Conservation (phyloP, 805 yeast genomes). For the Myxozyma geophila region DNA sequence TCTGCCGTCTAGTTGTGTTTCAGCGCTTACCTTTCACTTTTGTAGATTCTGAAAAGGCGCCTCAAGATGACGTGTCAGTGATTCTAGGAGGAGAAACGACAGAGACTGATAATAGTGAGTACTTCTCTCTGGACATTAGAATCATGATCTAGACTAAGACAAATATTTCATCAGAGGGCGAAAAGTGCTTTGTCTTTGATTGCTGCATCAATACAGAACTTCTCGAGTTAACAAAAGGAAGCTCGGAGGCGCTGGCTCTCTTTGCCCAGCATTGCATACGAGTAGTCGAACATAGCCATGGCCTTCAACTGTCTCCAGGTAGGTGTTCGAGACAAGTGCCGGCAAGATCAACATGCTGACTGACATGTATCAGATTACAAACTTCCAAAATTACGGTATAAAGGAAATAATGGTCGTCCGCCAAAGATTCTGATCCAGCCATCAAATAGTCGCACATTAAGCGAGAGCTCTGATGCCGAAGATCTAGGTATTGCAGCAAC, state of each 20-base stretch:
- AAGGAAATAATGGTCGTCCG: slow-evolving; percentile 52
- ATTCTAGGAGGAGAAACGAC: slow-evolving; percentile 61
- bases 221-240: slow-evolving; percentile 63
- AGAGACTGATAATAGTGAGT: slow-evolving; percentile 63
- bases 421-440: slow-evolving; percentile 5
- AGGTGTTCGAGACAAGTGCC: background rate
- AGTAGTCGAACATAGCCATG: slow-evolving; percentile 64
- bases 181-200: slow-evolving; percentile 67
- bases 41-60: slow-evolving; percentile 1
- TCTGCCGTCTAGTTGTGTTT: too few species aligned
- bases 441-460: background rate
- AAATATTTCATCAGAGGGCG: slow-evolving; percentile 49
- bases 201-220: slow-evolving; percentile 74
- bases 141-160: background rate
- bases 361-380: slow-evolving; percentile 47
- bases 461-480: slow-evolving; percentile 1
- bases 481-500: slow-evolving; percentile 8
- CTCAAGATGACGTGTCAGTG: slow-evolving; percentile 57
- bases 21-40: background rate
- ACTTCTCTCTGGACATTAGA: background rate
- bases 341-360: background rate
- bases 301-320: slow-evolving; percentile 59
- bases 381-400: slow-evolving; percentile 71
- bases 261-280: slow-evolving; percentile 84
- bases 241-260: slow-evolving; percentile 63